Evolutionary conservation across 352 stramenopile genomes (phyloP), one percentile per base, ranked within the genome.

Genomic region (Phytophthora sojae): DNA sequence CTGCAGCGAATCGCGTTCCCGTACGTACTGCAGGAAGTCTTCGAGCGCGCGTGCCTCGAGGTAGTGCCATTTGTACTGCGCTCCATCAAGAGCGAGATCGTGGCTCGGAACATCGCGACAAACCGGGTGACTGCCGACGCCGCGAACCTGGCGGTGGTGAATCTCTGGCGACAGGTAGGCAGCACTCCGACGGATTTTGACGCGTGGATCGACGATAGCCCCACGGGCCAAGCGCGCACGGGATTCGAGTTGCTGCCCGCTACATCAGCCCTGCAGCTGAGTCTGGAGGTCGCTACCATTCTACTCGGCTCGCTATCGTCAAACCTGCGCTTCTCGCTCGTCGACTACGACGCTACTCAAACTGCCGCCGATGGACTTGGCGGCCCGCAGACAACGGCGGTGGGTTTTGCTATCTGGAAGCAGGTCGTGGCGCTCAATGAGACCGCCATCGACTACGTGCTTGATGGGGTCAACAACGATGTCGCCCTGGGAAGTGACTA

Each of bases 361-460:
- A 75, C 72, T 1, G 71, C 65, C 29, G 59, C 64, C 30, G 59
- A 77, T 15, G 69, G 58, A 30, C 49, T 70, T 4, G 25, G 45
- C 32, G 59, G 53, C 0, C 59, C 69, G 17, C 29, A 66, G 42
- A 56, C 67, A 4, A 90, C 83, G 0, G 80, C 82, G 0, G 66
- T 75, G 1, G 87, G 85, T 2, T 94, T 94, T 57, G 85, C 70
- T 21, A 90, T 94, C 50, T 94, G 87, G 87, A 93, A 93, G 25
- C 80, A 89, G 55, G 79, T 92, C 25, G 84, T 94, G 44, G 79
- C 79, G 4, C 76, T 93, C 53, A 81, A 94, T 25, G 79, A 88
- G 62, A 74, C 71, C 0, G 82, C 87, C 7, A 92, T 94, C 30
- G 29, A 23, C 0, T 85, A 83, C 42, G 67, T 91, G 0, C 70